A percentile compares a stretch with the other conserved stretches of the same genome.
phyloP scores from a whole-genome alignment of 2,329 filamentous ascomycete species.

The Clonostachys chloroleuca region DNA sequence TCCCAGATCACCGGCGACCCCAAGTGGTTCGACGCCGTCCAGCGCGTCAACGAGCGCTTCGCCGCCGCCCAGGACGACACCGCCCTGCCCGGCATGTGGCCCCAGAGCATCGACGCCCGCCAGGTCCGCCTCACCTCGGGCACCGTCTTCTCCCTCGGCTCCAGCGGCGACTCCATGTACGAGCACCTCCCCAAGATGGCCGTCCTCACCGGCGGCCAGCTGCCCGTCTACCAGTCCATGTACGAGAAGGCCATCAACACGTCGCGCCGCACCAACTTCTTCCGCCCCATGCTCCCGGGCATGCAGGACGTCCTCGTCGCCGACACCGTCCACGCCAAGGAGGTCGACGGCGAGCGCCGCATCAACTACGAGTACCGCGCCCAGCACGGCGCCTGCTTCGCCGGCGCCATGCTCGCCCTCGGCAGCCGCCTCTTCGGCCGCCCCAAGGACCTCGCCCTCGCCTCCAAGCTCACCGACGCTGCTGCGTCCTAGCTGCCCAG shows the following conservation, averaged over 20 bases:
- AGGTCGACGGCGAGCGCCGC: conserved; percentile 28
- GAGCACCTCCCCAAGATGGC: conserved; percentile 67
- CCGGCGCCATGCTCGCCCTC: conserved; percentile 67
- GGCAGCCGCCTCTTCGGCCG: conserved; percentile 58
- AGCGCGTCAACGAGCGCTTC: conserved; percentile 77
- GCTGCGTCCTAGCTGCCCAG: conserved; percentile 67
- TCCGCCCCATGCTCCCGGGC: conserved; percentile 67
- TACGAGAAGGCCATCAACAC: conserved; percentile 65
- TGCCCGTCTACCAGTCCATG: conserved; percentile 67
- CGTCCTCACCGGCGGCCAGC: conserved; percentile 70
- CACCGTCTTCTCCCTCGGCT: conserved; percentile 57
- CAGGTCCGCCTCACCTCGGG: conserved; percentile 25
- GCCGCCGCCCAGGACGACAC: conserved; percentile 70
- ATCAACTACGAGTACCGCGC: conserved; percentile 52
- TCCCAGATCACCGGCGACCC: conserved; percentile 78
- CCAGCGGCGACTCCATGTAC: conserved; percentile 63
- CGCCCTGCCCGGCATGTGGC: conserved; percentile 74
- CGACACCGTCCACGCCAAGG: conserved; percentile 50
- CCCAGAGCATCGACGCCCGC: conserved; percentile 59
- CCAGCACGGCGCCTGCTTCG: conserved; percentile 62
- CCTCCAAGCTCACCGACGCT: conserved; percentile 59
- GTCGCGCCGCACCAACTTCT: conserved; percentile 70
- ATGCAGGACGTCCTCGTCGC: conserved; percentile 69
- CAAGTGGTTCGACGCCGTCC: conserved; percentile 87
- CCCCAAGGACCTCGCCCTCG: conserved; percentile 57